These are phyloP conservation scores for Cladosporium sp. DNA, from an alignment of 2,329 filamentous ascomycete species.

Conservation along the genomic window DNA sequence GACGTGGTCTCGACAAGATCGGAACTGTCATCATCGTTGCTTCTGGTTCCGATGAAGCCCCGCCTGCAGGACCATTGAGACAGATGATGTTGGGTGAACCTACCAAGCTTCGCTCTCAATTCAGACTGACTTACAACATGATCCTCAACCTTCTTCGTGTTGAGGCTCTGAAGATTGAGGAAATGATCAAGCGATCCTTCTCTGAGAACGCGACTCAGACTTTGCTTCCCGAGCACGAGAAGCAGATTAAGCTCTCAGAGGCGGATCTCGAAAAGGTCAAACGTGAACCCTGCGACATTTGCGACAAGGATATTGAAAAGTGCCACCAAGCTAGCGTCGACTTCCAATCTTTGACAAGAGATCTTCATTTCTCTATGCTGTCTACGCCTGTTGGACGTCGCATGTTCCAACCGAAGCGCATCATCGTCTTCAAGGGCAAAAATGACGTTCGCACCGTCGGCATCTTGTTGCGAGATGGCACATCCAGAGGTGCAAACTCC, in stretches of 20 bases:
- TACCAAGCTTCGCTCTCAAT: slow-evolving; percentile 92
- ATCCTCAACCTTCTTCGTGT: slow-evolving; percentile 93
- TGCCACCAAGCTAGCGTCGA: slow-evolving; percentile 83
- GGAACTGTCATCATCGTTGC: slow-evolving; percentile 92
- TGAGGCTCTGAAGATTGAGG: slow-evolving; percentile 95
- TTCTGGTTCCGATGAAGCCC: slow-evolving; percentile 80
- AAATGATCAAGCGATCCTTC: slow-evolving; percentile 99
- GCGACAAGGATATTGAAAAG: slow-evolving; percentile 75
- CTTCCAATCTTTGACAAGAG: slow-evolving; percentile 75
- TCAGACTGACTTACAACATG: slow-evolving; percentile 98
- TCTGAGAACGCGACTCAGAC: slow-evolving; percentile 97
- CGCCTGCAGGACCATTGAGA: slow-evolving; percentile 76
- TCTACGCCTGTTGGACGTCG: slow-evolving; percentile 80
- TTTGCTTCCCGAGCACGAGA: slow-evolving; percentile 90
- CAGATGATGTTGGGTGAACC: slow-evolving; percentile 97
- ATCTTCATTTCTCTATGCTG: slow-evolving; percentile 75
- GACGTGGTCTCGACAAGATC: slow-evolving; percentile 87
- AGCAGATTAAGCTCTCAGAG: slow-evolving; percentile 88
- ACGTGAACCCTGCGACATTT: slow-evolving; percentile 78
- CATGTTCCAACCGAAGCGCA: slow-evolving; percentile 72
- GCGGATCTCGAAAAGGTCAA: slow-evolving; percentile 89
- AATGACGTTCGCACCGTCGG: slow-evolving; percentile 82
- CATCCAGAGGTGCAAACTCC: slow-evolving; percentile 66
- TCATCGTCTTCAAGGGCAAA: slow-evolving; percentile 77
- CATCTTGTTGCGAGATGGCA: slow-evolving; percentile 75